These are phyloP conservation scores for Pachyrhizus erosus DNA, from an alignment of 306 rosid species.

Conservation along the genomic window DNA sequence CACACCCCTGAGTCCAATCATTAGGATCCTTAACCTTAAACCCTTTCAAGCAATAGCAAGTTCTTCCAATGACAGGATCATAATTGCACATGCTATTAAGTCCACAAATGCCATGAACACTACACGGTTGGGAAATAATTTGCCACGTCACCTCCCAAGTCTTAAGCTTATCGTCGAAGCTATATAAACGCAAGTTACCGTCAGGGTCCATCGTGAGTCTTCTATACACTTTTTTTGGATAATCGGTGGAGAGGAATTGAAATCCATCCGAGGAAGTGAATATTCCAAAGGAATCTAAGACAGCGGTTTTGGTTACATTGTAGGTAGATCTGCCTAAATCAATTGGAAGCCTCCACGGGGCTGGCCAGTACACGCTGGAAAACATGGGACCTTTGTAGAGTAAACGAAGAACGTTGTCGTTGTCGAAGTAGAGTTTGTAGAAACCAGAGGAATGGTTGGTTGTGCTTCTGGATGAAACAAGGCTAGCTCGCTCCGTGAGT, in stretches of 20 bases:
- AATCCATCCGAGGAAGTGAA: constrained; percentile 49
- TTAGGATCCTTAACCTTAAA: constrained; percentile 40
- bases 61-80: constrained; percentile 47
- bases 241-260: constrained; percentile 18
- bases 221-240: not conserved
- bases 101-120: constrained; percentile 65
- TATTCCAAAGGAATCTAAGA: constrained; percentile 29
- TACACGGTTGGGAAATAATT: constrained; percentile 50
- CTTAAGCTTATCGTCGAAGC: constrained; percentile 36
- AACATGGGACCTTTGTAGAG: constrained; percentile 34
- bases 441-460: constrained; percentile 52
- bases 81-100: constrained; percentile 57
- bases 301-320: constrained; percentile 41
- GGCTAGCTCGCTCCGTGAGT: constrained; percentile 39
- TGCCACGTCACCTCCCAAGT: constrained; percentile 61
- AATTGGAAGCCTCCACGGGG: constrained; percentile 1
- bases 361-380: constrained; percentile 52
- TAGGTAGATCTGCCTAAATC: constrained; percentile 43
- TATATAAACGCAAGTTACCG: constrained; percentile 50
- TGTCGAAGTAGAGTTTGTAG: constrained; percentile 53
- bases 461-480: constrained; percentile 40
- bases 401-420: constrained; percentile 49
- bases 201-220: constrained; percentile 46
- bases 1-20: constrained; percentile 65
- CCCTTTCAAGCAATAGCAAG: constrained; percentile 60